Evolutionary conservation across 305 asterid species (phyloP).

Genomic region (Fraxinus baroniana): DNA sequence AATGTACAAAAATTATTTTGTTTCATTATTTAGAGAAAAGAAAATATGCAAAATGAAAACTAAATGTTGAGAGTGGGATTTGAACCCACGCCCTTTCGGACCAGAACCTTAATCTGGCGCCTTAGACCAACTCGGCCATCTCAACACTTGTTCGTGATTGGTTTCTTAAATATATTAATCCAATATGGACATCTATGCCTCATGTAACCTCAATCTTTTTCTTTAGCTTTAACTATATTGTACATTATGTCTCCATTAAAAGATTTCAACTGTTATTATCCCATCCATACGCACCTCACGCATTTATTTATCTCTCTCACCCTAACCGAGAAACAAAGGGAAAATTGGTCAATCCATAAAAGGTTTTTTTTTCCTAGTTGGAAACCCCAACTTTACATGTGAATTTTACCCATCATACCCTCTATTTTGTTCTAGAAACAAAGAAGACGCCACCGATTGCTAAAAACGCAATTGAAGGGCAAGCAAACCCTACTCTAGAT

Average conservation of each 20-base stretch:
- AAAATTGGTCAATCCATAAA: background rate
- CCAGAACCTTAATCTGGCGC: constrained; percentile 80
- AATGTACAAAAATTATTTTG: background rate
- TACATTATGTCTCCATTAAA: too few species aligned
- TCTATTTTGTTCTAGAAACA: background rate
- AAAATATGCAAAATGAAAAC: too few species aligned
- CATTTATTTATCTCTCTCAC: background rate
- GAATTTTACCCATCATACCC: background rate
- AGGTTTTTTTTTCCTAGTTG: background rate
- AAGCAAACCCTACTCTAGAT: background rate
- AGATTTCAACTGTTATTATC: background rate
- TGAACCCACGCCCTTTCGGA: constrained; percentile 70
- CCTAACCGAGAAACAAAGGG: background rate
- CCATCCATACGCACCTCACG: background rate
- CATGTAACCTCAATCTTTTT: too few species aligned
- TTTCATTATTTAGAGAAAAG: too few species aligned
- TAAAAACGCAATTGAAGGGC: background rate
- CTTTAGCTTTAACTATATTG: too few species aligned
- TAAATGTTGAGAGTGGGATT: constrained; percentile 46
- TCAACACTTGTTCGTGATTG: constrained; percentile 17
- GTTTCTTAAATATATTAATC: too few species aligned
- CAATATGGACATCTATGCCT: too few species aligned
- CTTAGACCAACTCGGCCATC: constrained; percentile 83
- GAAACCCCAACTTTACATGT: background rate
- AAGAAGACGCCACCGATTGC: background rate